Conservation (phyloP, 148 eudicot genomes). For the Silene conica region DNA sequence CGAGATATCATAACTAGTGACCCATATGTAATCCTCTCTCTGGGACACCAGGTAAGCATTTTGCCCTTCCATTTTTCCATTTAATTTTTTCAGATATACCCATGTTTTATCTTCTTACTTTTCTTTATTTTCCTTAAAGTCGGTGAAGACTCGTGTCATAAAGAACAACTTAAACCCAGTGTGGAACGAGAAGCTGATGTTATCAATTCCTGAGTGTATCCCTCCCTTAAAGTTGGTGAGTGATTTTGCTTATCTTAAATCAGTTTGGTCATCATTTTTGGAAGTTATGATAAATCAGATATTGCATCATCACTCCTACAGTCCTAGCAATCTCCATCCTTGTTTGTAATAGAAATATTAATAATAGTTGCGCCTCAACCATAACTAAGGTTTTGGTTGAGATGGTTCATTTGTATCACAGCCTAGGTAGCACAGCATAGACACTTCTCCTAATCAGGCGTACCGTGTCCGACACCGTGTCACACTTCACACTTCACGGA, state of each 20-base stretch:
- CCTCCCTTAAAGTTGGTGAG: constrained; percentile 90
- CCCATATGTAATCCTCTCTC: constrained; percentile 81
- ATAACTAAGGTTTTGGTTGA: too few species aligned
- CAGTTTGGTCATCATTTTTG: neutral
- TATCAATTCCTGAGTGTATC: constrained; percentile 74
- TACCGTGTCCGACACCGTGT: too few species aligned
- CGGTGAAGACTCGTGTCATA: constrained; percentile 83
- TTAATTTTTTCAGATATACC: neutral
- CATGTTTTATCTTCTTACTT: neutral
- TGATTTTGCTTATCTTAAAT: neutral
- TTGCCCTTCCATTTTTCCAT: neutral
- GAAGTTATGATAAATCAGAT: too few species aligned
- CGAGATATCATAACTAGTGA: constrained; percentile 90
- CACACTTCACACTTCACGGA: too few species aligned
- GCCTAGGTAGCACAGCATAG: too few species aligned
- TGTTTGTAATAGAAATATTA: too few species aligned
- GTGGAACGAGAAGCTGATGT: constrained; percentile 92
- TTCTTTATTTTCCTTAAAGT: constrained; percentile 45
- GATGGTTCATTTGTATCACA: too few species aligned
- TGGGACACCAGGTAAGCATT: constrained; percentile 83
- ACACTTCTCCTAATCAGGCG: too few species aligned
- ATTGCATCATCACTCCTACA: too few species aligned
- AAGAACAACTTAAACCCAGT: constrained; percentile 90
- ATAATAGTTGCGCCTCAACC: too few species aligned
- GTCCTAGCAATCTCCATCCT: too few species aligned